These are phyloP conservation scores for Tilletiopsis washingtonensis DNA, from an alignment of 1,284 basidiomycete species.

Conservation along the genomic window DNA sequence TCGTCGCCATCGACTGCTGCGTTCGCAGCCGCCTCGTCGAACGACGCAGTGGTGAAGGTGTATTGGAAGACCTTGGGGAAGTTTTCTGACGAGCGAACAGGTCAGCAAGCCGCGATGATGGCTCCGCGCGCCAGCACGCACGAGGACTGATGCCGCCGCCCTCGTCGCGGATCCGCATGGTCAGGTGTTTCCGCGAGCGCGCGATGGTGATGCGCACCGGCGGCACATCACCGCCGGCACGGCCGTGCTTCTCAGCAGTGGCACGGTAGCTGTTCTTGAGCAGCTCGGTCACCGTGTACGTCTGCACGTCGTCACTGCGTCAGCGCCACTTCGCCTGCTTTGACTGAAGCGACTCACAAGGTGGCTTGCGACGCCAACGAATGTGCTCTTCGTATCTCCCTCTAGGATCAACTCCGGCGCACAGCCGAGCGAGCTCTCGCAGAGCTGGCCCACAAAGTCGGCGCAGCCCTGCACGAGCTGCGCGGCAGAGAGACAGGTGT, in stretches of 20 bases:
- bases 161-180: slow-evolving; percentile 71
- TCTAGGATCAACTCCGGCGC: slow-evolving; percentile 52
- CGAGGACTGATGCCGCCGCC: slow-evolving; percentile 70
- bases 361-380: slow-evolving; percentile 76
- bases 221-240: slow-evolving; percentile 49
- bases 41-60: slow-evolving; percentile 72
- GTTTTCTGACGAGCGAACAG: slow-evolving; percentile 48
- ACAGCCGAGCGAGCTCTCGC: slow-evolving; percentile 73
- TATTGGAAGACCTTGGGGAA: slow-evolving; percentile 77
- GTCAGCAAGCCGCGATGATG: not conserved
- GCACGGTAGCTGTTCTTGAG: slow-evolving; percentile 83
- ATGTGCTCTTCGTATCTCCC: slow-evolving; percentile 24
- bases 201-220: slow-evolving; percentile 63
- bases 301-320: too few relatives aligned
- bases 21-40: slow-evolving; percentile 51
- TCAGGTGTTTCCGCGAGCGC: slow-evolving; percentile 59
- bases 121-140: too few relatives aligned
- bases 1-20: slow-evolving; percentile 64
- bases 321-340: too few relatives aligned
- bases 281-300: slow-evolving; percentile 62
- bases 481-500: slow-evolving; percentile 38
- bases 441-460: slow-evolving; percentile 72
- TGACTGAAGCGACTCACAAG: slow-evolving; percentile 51
- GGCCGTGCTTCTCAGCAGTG: slow-evolving; percentile 50
- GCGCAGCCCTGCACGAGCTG: slow-evolving; percentile 49